Evolutionary conservation across 768 basidiomycete species (phyloP).

Genomic region (Lactarius pseudohatsudake): DNA sequence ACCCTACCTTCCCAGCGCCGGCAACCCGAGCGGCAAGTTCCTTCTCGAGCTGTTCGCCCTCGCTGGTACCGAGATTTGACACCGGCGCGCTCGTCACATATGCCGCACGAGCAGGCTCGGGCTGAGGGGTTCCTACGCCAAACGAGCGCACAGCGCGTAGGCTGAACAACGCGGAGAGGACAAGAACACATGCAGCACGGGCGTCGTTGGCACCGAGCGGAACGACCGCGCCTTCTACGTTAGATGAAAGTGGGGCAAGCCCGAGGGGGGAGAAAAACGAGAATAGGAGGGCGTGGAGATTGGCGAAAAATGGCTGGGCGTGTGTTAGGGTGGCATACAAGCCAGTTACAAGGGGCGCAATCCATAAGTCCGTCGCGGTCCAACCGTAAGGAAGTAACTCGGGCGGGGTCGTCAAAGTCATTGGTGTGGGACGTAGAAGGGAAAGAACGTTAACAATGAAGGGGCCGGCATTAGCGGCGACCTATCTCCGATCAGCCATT

Average conservation of each 20-base stretch:
- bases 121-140: neutral
- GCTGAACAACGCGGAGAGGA: slow-evolving; percentile 21
- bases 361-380: slow-evolving; percentile 84
- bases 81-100: slow-evolving; percentile 9
- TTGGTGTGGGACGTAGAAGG: slow-evolving; percentile 68
- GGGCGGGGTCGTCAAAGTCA: slow-evolving; percentile 71
- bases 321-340: slow-evolving; percentile 83
- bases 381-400: slow-evolving; percentile 83
- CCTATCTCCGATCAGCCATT: slow-evolving; percentile 19
- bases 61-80: slow-evolving; percentile 10
- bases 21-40: slow-evolving; percentile 25
- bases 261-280: slow-evolving; percentile 26
- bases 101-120: slow-evolving; percentile 2
- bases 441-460: slow-evolving; percentile 75
- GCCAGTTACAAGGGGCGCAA: slow-evolving; percentile 72
- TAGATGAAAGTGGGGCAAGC: slow-evolving; percentile 9
- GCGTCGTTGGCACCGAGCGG: slow-evolving; percentile 23
- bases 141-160: slow-evolving; percentile 22
- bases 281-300: slow-evolving; percentile 24
- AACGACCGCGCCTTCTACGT: slow-evolving; percentile 8
- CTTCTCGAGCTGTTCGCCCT: slow-evolving; percentile 17
- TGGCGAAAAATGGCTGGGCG: slow-evolving; percentile 69
- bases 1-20: slow-evolving; percentile 16
- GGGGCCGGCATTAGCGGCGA: slow-evolving; percentile 54
- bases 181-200: slow-evolving; percentile 25